Conservation (phyloP, 2,329 filamentous ascomycete genomes). For the Penicillium sp. region DNA sequence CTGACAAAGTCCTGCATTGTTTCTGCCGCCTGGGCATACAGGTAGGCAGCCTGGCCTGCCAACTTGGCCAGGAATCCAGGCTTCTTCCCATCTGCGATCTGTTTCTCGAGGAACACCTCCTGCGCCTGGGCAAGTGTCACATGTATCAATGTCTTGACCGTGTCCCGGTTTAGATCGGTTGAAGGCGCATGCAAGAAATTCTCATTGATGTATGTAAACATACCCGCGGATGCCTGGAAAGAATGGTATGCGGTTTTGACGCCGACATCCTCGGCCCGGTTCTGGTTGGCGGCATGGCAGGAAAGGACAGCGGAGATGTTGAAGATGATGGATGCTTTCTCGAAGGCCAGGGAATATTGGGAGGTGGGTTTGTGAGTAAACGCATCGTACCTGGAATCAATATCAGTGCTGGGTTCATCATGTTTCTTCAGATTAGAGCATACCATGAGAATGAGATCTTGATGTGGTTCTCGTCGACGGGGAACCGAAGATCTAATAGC, state of each 20-base stretch:
- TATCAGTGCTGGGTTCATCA: not conserved
- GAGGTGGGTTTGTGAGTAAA: conserved; percentile 98
- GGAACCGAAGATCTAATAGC: conserved; percentile 88
- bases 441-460: conserved; percentile 99
- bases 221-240: conserved; percentile 95
- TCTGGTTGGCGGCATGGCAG: conserved; percentile 91
- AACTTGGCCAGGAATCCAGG: conserved; percentile 87
- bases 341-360: conserved; percentile 94
- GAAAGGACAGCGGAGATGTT: conserved; percentile 97
- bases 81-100: conserved; percentile 90
- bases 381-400: conserved; percentile 80
- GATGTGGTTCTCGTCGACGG: conserved; percentile 97
- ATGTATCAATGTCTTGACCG: conserved; percentile 89
- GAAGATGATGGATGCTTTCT: conserved; percentile 99
- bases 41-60: conserved; percentile 82
- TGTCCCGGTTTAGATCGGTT: conserved; percentile 92
- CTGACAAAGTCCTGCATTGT: conserved; percentile 90
- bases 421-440: conserved; percentile 16
- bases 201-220: conserved; percentile 99
- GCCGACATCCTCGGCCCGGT: conserved; percentile 85
- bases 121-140: conserved; percentile 95
- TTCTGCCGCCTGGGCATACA: conserved; percentile 86
- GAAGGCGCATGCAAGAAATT: conserved; percentile 98
- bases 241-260: conserved; percentile 97
- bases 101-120: conserved; percentile 96